phyloP scores from a whole-genome alignment of 495 filamentous ascomycete species.

The Clavariopsis aquatica region DNA sequence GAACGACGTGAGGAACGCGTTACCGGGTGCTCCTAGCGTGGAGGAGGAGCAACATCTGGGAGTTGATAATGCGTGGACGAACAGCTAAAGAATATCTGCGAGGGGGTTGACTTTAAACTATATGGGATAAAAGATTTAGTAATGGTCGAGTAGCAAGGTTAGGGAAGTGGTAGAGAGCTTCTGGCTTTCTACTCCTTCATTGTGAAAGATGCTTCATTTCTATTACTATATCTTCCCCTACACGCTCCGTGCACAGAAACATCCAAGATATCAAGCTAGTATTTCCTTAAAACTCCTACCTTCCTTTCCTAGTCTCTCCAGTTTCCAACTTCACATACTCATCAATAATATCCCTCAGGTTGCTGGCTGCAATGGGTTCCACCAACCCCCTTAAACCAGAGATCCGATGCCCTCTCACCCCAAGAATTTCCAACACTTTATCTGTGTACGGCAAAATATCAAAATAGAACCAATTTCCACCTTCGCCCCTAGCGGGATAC shows the following conservation, averaged over 20 bases:
- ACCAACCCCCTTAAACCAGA: slow-evolving; percentile 39
- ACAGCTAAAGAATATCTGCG: background rate
- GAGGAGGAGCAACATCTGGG: background rate
- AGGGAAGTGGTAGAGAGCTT: no score
- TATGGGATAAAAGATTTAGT: no score
- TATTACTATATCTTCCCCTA: no score
- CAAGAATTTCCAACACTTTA: slow-evolving; percentile 41
- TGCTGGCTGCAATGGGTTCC: slow-evolving; percentile 39
- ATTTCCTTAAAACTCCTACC: background rate
- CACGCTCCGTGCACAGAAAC: no score
- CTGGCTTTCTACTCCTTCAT: no score
- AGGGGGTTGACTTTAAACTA: no score
- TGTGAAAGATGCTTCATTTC: no score
- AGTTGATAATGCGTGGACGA: slow-evolving; percentile 29
- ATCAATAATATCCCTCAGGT: slow-evolving; percentile 37
- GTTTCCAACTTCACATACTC: slow-evolving; percentile 38
- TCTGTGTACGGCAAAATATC: slow-evolving; percentile 47
- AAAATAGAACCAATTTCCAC: slow-evolving; percentile 46
- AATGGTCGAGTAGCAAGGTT: no score
- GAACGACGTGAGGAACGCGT: background rate
- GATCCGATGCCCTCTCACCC: slow-evolving; percentile 40
- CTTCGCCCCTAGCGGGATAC: slow-evolving; percentile 46
- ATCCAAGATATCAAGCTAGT: no score
- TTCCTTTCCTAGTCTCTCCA: background rate
- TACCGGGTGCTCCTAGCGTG: background rate